These are phyloP conservation scores for Coniferiporia weirii DNA, from an alignment of 1,284 basidiomycete species.

Conservation along the genomic window DNA sequence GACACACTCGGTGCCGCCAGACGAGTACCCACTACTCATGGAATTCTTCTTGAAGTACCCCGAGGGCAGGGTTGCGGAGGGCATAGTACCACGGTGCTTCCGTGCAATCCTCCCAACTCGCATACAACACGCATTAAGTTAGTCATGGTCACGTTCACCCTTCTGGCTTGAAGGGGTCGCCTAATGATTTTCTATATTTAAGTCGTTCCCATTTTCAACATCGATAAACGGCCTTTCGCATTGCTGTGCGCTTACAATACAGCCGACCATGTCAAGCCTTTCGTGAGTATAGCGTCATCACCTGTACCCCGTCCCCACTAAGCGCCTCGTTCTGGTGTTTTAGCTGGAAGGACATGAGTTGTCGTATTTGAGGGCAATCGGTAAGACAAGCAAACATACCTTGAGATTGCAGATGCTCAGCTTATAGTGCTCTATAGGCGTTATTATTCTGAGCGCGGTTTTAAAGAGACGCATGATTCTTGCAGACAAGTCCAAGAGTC, in stretches of 20 bases:
- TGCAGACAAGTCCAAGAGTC: constrained; percentile 88
- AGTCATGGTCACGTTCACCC: constrained; percentile 26
- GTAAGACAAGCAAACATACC: constrained; percentile 31
- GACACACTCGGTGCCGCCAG: constrained; percentile 49
- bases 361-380: constrained; percentile 86
- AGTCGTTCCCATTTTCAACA: constrained; percentile 91
- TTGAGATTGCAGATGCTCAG: neutral
- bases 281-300: constrained; percentile 43
- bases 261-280: constrained; percentile 71
- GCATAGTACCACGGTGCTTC: constrained; percentile 73
- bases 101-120: constrained; percentile 73
- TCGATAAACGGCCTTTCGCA: constrained; percentile 91
- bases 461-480: constrained; percentile 90
- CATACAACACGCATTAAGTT: constrained; percentile 82
- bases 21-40: constrained; percentile 70
- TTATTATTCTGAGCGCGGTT: constrained; percentile 92
- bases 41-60: constrained; percentile 74
- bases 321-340: constrained; percentile 1
- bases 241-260: constrained; percentile 89
- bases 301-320: neutral
- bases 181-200: neutral
- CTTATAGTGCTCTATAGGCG: constrained; percentile 42
- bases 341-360: constrained; percentile 89
- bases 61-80: constrained; percentile 82
- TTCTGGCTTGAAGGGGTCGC: neutral